A percentile compares a stretch with the other conserved stretches of the same genome.
Evolutionary conservation across 257 asterid species (phyloP).

Genomic region (Eustoma russellianum): DNA sequence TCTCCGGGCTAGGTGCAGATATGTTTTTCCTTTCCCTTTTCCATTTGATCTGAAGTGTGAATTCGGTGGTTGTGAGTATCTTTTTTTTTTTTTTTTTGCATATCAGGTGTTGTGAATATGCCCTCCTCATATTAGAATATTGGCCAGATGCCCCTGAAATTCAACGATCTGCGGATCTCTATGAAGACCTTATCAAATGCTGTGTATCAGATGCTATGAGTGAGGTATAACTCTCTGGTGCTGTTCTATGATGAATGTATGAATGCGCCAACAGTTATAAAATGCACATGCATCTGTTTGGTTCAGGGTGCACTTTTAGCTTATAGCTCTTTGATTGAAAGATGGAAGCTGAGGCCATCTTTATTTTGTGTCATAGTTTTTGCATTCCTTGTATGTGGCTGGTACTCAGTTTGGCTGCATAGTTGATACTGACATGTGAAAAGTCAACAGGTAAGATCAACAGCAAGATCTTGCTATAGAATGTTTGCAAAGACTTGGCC

Average conservation of each 20-base stretch:
- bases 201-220: conserved; percentile 99
- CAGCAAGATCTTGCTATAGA: conserved; percentile 89
- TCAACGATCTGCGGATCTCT: conserved; percentile 88
- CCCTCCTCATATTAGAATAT: conserved; percentile 82
- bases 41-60: not conserved
- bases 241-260: no score
- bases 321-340: no score
- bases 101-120: conserved; percentile 92
- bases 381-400: not conserved
- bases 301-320: no score
- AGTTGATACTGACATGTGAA: conserved; percentile 12
- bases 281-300: no score
- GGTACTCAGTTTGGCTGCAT: conserved; percentile 9
- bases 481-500: conserved; percentile 99
- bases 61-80: conserved; percentile 11
- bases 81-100: conserved; percentile 17
- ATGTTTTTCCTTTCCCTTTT: conserved; percentile 1
- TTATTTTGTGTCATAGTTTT: no score
- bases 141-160: conserved; percentile 99
- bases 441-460: conserved; percentile 75
- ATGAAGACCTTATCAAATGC: conserved; percentile 88
- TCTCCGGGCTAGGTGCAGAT: conserved; percentile 85
- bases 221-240: conserved; percentile 47
- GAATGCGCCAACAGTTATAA: no score
- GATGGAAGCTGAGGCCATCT: no score